Percentiles rank a stretch among this genome's conserved stretches.
Conservation (phyloP, 2,329 filamentous ascomycete genomes). For the Geosmithia putterillii region DNA sequence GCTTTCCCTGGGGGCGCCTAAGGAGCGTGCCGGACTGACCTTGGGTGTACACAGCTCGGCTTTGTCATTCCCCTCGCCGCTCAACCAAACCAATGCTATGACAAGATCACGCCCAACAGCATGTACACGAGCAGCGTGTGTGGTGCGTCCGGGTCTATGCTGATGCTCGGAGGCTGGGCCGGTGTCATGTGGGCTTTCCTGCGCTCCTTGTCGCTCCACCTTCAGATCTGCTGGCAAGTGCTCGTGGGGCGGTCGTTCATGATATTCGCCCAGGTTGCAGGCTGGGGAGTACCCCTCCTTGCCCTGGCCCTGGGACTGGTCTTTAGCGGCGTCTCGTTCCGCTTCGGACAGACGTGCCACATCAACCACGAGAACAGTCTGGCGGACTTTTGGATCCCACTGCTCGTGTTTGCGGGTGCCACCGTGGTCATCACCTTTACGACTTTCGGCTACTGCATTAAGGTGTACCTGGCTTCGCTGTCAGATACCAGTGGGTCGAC, state of each 20-base stretch:
- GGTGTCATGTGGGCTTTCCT: constrained; percentile 87
- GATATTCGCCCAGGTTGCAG: constrained; percentile 65
- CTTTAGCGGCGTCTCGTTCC: constrained; percentile 85
- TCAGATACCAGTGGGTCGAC: constrained; percentile 60
- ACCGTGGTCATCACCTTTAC: constrained; percentile 71
- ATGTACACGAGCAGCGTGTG: constrained; percentile 77
- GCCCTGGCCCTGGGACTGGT: constrained; percentile 67
- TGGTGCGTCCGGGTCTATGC: constrained; percentile 75
- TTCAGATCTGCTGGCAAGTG: constrained; percentile 97
- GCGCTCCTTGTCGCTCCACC: constrained; percentile 78
- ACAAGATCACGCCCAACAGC: constrained; percentile 84
- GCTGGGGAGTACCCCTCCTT: constrained; percentile 73
- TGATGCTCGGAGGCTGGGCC: constrained; percentile 76
- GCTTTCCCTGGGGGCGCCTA: not conserved
- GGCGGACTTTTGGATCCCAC: constrained; percentile 79
- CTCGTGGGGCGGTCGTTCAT: constrained; percentile 83
- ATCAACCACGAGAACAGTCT: constrained; percentile 84
- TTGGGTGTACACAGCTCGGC: constrained; percentile 46
- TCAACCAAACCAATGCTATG: constrained; percentile 70
- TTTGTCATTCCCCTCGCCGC: constrained; percentile 81
- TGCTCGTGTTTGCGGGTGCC: constrained; percentile 64
- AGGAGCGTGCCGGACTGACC: constrained; percentile 7
- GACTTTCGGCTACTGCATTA: constrained; percentile 87
- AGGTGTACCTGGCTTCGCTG: constrained; percentile 81
- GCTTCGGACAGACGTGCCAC: constrained; percentile 84